Evolutionary conservation across 73 alveolate species (phyloP).

Genomic region (Uronychia binucleata): DNA sequence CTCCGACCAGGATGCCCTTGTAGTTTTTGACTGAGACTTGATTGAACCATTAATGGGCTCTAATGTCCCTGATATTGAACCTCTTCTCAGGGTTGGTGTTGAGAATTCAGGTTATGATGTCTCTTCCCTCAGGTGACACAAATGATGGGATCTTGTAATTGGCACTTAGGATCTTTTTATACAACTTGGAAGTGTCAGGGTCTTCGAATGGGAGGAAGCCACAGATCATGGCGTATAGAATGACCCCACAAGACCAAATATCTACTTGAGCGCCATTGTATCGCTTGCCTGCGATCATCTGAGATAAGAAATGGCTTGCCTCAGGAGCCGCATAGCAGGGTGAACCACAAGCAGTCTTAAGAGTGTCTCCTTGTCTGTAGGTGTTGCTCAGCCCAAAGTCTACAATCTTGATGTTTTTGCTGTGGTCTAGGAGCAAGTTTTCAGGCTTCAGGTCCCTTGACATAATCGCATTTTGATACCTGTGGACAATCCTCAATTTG

Average conservation of each 20-base stretch:
- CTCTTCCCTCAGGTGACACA: constrained; percentile 74
- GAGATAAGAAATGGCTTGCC: not conserved
- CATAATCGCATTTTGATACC: not conserved
- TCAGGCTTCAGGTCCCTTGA: constrained; percentile 95
- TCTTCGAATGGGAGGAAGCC: constrained; percentile 93
- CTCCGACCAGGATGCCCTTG: constrained; percentile 86
- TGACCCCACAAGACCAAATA: constrained; percentile 88
- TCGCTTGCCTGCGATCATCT: constrained; percentile 84
- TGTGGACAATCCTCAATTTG: constrained; percentile 70
- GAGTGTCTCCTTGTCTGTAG: constrained; percentile 72
- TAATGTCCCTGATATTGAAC: constrained; percentile 76
- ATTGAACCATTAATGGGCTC: constrained; percentile 76
- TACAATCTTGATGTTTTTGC: constrained; percentile 83
- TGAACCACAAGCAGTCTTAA: constrained; percentile 97
- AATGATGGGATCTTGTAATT: constrained; percentile 71
- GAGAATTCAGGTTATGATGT: constrained; percentile 74
- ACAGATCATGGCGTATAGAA: constrained; percentile 84
- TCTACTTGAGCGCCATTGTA: constrained; percentile 77
- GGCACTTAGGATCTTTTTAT: constrained; percentile 84
- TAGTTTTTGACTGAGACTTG: constrained; percentile 57
- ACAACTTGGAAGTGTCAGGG: constrained; percentile 78
- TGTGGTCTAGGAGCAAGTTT: constrained; percentile 84
- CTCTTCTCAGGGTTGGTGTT: constrained; percentile 84
- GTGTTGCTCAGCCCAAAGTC: constrained; percentile 94
- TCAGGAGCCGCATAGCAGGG: constrained; percentile 99